Base-by-base conservation (phyloP, 495 filamentous ascomycete genomes). In the Penicillium herquei region DNA sequence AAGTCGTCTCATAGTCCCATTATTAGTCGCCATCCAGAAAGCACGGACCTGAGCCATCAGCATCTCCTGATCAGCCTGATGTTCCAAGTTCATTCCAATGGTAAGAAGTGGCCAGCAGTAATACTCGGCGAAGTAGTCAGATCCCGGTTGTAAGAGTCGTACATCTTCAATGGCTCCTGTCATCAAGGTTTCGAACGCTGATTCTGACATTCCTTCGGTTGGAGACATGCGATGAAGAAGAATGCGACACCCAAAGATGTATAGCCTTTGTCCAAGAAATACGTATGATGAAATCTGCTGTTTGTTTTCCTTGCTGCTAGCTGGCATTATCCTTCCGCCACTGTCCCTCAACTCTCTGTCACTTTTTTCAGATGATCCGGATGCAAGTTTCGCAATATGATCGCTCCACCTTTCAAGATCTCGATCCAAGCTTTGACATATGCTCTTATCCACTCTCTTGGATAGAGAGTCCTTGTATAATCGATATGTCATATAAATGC, bases 111-210 rank as follows among this genome's bases (percentile, higher is more conserved):
- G 65, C 65, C 65, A 67, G 40, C 65, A 61, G 32, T 67, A 67
- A 48, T 67, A 67, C 30, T 67, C 61, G 6, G 65, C 65, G 42
- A 54, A 67, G 31, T 67, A 67, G 37, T 67, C 65, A 4, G 40
- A 35, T 1, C 34, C 44, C 3, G 65, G 61, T 16, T 64, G 43
- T 1, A 67, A 44, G 9, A 54, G 44, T 10, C 40, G 39, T 17
- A 60, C 56, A 0, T 57, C 21, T 2, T n/a, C 11, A 34, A 67
- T 53, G 0, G 39, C 61, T 33, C 64, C 56, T 10, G 33, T 12
- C 11, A 60, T 33, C 8, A 46, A 17, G 30, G 5, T 6, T 8
- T 32, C 21, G 21, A 46, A 7, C 1, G 6, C 7, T 13, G 21
- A 26, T 5, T 32, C 1, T 0, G 3, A 7, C 11, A 18, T 13